Percentiles rank a stretch among this genome's conserved stretches.
Conservation (phyloP, 208 protist genomes). For the Leishmania tropica region DNA sequence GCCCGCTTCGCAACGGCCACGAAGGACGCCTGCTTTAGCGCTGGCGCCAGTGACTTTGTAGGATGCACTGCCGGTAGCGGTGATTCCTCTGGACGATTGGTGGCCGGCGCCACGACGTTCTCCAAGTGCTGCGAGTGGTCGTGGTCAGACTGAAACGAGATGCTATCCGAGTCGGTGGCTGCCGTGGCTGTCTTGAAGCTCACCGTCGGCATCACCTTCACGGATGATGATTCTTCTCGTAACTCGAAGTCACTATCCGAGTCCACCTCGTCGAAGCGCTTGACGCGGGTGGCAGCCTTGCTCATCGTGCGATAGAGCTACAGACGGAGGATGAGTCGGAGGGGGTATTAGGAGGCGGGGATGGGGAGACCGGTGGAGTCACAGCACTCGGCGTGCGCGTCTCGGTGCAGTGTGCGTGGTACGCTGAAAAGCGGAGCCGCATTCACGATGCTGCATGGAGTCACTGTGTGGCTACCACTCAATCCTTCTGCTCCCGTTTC, state of each 20-base stretch:
- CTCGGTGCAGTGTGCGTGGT: neutral
- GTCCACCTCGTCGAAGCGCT: conserved; percentile 50
- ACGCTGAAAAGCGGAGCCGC: neutral
- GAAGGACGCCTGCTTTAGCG: conserved; percentile 8
- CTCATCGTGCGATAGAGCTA: neutral
- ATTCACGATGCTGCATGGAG: neutral
- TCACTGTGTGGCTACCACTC: neutral
- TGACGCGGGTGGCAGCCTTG: conserved; percentile 11
- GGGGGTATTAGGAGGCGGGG: neutral
- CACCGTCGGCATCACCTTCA: conserved; percentile 25
- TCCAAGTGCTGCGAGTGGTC: conserved; percentile 26
- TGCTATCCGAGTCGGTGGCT: conserved; percentile 26
- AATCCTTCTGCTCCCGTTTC: neutral
- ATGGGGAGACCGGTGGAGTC: too few species aligned
- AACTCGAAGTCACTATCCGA: conserved; percentile 50
- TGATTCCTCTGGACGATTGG: neutral
- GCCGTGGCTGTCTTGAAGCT: conserved; percentile 34
- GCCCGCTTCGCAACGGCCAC: neutral
- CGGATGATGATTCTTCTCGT: conserved; percentile 9
- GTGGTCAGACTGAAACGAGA: conserved; percentile 22
- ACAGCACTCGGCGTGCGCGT: neutral
- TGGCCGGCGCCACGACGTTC: neutral
- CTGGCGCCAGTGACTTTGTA: neutral
- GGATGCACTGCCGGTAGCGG: neutral
- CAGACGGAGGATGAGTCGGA: neutral